A percentile compares a stretch with the other conserved stretches of the same genome.
Conservation (phyloP, 2,329 filamentous ascomycete species). For the Helotiales sp. region DNA sequence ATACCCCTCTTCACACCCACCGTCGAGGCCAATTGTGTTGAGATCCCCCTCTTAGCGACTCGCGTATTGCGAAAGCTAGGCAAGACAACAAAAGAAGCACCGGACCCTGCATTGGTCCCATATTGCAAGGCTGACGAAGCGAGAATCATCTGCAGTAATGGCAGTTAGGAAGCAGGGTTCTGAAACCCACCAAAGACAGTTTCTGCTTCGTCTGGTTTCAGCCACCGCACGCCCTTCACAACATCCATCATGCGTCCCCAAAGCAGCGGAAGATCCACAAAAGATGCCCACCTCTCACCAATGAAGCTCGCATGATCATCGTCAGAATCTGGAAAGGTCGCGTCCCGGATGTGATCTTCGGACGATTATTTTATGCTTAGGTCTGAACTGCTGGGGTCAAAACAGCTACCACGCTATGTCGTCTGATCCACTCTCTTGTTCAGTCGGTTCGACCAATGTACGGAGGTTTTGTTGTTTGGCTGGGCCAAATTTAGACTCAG, state of each 20-base stretch:
- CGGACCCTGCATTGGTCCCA: background rate
- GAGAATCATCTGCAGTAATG: background rate
- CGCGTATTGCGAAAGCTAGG: background rate
- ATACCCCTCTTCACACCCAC: background rate
- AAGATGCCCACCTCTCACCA: background rate
- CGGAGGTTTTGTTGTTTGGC: background rate
- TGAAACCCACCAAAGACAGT: conserved; percentile 6
- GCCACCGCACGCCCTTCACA: conserved; percentile 3
- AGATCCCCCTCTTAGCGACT: background rate
- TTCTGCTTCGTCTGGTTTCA: conserved; percentile 14
- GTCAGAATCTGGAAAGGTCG: background rate
- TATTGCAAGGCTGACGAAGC: background rate
- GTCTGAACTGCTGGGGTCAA: background rate
- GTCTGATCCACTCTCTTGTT: conserved; percentile 3
- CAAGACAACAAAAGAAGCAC: background rate
- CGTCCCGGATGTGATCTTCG: conserved; percentile 2
- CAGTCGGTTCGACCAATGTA: background rate
- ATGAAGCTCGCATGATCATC: background rate
- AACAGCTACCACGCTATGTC: background rate
- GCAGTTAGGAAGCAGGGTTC: background rate
- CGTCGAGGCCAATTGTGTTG: background rate
- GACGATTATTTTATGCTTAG: conserved; percentile 10
- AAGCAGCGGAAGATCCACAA: background rate
- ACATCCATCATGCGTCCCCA: background rate
- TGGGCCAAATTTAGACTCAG: background rate